phyloP scores from a whole-genome alignment of 768 basidiomycete species.

The Macrocybe gigantea region DNA sequence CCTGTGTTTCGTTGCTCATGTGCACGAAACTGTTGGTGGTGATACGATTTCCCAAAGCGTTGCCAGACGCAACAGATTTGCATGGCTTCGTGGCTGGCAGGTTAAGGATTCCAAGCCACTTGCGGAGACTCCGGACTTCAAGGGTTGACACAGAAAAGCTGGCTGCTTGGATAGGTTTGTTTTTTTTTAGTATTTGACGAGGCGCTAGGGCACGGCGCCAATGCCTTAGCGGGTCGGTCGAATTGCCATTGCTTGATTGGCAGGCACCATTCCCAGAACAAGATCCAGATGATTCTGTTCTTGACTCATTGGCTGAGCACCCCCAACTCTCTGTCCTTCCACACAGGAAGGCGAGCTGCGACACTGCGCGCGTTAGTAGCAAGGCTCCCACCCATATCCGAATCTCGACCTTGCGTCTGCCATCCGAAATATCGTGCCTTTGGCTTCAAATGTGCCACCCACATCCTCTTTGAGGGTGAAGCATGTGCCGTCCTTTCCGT shows the following conservation, averaged over 20 bases:
- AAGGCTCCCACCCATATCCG: conserved; percentile 23
- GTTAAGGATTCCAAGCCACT: conserved; percentile 7
- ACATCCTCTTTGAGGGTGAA: too few relatives aligned
- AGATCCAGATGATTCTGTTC: background rate
- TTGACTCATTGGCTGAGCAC: conserved; percentile 15
- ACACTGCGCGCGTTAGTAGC: conserved; percentile 31
- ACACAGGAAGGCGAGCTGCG: conserved; percentile 34
- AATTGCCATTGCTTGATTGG: conserved; percentile 4
- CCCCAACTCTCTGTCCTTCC: conserved; percentile 38
- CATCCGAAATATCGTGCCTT: background rate
- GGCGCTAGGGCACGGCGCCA: conserved; percentile 22
- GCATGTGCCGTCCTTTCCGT: too few relatives aligned
- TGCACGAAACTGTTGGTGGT: conserved; percentile 13
- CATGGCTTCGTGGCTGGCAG: conserved; percentile 42
- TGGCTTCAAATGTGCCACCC: too few relatives aligned
- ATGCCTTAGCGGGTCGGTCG: conserved; percentile 3
- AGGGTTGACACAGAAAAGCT: conserved; percentile 27
- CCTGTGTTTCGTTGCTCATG: conserved; percentile 13
- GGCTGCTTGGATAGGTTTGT: conserved; percentile 1
- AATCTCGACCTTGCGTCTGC: conserved; percentile 19
- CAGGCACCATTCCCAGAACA: conserved; percentile 1
- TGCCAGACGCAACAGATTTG: conserved; percentile 44
- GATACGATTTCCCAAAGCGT: conserved; percentile 41
- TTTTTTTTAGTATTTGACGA: conserved; percentile 6
- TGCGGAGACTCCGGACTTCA: conserved; percentile 8